These are phyloP conservation scores for Epipyxis sp. DNA, from an alignment of 108 stramenopile genomes.

Conservation along the genomic window DNA sequence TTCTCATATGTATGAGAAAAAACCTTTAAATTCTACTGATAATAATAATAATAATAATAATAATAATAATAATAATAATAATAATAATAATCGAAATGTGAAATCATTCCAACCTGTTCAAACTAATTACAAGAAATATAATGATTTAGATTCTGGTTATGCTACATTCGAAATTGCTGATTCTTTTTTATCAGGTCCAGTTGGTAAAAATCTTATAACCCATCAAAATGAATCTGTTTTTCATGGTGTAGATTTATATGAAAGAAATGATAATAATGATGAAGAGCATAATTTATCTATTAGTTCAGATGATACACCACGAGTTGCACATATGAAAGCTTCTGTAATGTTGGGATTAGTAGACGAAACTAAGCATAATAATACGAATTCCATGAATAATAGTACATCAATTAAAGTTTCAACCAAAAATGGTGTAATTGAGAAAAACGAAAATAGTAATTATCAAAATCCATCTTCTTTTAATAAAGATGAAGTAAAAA, in stretches of 20 bases:
- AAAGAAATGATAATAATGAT: not conserved
- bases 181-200: not conserved
- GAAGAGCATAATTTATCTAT: not conserved
- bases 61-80: too few species aligned
- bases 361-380: not conserved
- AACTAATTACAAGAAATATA: too few species aligned
- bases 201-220: not conserved
- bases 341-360: not conserved
- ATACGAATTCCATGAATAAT: not conserved
- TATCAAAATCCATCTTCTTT: too few species aligned
- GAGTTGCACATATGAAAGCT: not conserved
- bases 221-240: not conserved
- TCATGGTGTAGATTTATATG: not conserved
- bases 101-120: too few species aligned
- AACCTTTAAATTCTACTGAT: too few species aligned
- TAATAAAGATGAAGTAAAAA: not conserved
- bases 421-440: not conserved
- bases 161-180: slow-evolving; percentile 9
- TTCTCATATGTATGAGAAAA: too few species aligned
- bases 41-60: too few species aligned
- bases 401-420: too few species aligned
- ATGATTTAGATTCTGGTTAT: not conserved
- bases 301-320: too few species aligned
- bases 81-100: too few species aligned
- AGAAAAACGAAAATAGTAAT: not conserved